Evolutionary conservation across 768 basidiomycete species (phyloP), one percentile per base, ranked within the genome.

Genomic region (Termitomyces sp.): DNA sequence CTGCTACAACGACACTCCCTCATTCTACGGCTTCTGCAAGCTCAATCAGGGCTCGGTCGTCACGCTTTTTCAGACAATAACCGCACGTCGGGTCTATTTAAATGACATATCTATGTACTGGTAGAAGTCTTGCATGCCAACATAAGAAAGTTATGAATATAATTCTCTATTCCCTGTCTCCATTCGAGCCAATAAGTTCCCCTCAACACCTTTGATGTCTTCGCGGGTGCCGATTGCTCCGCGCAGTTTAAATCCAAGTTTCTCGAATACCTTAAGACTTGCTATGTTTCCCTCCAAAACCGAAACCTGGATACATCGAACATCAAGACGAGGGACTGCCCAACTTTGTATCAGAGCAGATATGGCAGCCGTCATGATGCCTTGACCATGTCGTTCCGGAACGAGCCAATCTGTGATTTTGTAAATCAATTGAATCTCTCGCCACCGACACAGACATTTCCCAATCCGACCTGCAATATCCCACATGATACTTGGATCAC

Each of bases 401-500:
- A 58, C 34, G 37, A 58, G 14, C 30, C 57, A 61, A 32, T 56
- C 60, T 58, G 24, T 9, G 12, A 24, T 41, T 11, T n/a, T 9
- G 15, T 30, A 34, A 35, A n/a, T 14, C 11, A 35, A 14, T 35
- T 42, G 22, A 53, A 48, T 30, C 19, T 32, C 22, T 17, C 30
- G 15, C 12, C n/a, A 17, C 45, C 19, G 9, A 9, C 28, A 34
- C 17, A n/a, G 12, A 43, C 8, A 22, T 32, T 32, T 32, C 38
- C 17, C 19, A 2, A 26, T 26, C 76, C 14, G 64, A 82, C 82
- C 72, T 59, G 78, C 83, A 49, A 84, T 67, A 15, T 67, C 67
- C 78, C 78, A 83, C 19, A 77, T 60, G 46, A 81, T 80, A 22
- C 63, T 64, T 2, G 77, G 71, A 61, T 82, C 78, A 5, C 80